Base-by-base conservation (phyloP, 495 filamentous ascomycete genomes). In the Pyronema omphalodes region DNA sequence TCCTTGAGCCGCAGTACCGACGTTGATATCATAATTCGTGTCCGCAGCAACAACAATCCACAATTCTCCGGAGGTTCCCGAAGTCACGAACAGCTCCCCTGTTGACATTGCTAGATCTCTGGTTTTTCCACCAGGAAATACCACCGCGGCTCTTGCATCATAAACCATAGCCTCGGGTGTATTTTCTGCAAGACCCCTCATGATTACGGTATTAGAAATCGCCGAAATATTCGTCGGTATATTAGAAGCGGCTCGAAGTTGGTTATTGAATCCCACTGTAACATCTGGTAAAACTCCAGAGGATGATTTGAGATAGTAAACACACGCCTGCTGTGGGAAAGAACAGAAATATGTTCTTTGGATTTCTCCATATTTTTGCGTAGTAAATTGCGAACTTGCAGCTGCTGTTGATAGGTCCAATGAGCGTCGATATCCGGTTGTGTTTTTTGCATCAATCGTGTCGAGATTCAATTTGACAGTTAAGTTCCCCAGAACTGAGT, bases 281-380 rank as follows among this genome's bases (percentile, higher is more conserved):
- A 74, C 60, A 6, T 59, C 52, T 4, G 71, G 66, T 14, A 74
- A 55, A 3, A 62, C n/a, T 9, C 51, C 46, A 5, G 62, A 57
- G 3, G 69, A 69, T 29, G 23, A 29, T 0, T 50, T 44, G 1
- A 74, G 55, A 8, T 68, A 58, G 50, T 76, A 75, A 8, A 73
- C 58, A 48, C 73, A 76, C 45, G 70, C 68, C 36, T 74, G 62
- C 44, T 71, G 70, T 6, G 72, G 73, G 53, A 71, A 70, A 1
- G 70, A 72, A 56, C 73, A 76, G 44, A 68, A 66, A 49, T 69
- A 71, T 3, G 67, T 55, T 8, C 54, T 64, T 14, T 51, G 56
- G 9, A 62, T 66, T 46, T 65, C 62, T 5, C 52, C 68, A 11
- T 60, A 58, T 37, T 63, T 55, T n/a, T 39, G 57, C 2, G 58